phyloP scores from a whole-genome alignment of 345 rosid species.

The Syzygium grande region DNA sequence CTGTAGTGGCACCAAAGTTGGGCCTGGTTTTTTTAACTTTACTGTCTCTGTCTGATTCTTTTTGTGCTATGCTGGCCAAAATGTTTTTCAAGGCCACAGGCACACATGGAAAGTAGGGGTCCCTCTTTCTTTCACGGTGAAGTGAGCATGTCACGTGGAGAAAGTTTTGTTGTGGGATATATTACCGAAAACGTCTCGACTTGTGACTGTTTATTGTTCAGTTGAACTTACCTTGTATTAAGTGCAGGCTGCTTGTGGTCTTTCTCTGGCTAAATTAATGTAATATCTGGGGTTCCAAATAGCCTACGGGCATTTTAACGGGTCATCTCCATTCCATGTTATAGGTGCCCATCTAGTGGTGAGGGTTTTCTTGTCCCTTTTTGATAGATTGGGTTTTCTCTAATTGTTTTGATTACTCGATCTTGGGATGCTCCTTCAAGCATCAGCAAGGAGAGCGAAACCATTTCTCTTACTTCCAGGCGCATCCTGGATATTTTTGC shows the following conservation, averaged over 20 bases:
- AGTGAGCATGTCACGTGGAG: not conserved
- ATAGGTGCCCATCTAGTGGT: not conserved
- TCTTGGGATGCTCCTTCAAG: not conserved
- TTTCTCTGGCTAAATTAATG: not conserved
- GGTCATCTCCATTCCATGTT: not conserved
- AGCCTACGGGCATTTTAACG: not conserved
- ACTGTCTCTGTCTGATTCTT: not conserved
- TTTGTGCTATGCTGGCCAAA: not conserved
- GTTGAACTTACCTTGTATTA: not conserved
- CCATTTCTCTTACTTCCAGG: not conserved
- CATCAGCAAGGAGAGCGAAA: not conserved
- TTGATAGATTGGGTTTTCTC: not conserved
- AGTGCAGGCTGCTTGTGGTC: not conserved
- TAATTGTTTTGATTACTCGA: not conserved
- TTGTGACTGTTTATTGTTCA: not conserved
- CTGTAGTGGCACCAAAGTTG: not conserved
- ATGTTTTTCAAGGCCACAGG: not conserved
- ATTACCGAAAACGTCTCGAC: not conserved
- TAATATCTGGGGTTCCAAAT: not conserved
- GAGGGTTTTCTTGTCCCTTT: not conserved
- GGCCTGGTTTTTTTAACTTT: not conserved
- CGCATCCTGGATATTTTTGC: not conserved
- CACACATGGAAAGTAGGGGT: not conserved
- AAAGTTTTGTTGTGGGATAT: not conserved
- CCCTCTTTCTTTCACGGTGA: not conserved